phyloP scores from a whole-genome alignment of 257 asterid species.

The Solanum chiquidenum region DNA sequence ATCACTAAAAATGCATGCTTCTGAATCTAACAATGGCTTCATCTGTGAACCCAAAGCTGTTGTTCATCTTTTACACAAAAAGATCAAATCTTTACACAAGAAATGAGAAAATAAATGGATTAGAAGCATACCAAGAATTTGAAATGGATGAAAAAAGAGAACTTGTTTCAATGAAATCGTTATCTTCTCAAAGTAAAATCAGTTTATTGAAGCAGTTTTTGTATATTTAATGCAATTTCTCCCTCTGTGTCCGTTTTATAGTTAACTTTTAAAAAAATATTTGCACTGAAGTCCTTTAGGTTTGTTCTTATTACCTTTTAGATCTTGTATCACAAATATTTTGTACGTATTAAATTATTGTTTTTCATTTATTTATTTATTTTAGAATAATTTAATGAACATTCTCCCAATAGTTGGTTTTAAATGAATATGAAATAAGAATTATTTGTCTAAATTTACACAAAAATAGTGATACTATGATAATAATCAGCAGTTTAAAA shows the following conservation, averaged over 20 bases:
- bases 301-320: neutral
- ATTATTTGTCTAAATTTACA: too few relatives aligned
- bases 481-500: too few relatives aligned
- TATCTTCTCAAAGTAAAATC: neutral
- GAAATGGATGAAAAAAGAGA: neutral
- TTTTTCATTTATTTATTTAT: too few relatives aligned
- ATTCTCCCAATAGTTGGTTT: too few relatives aligned
- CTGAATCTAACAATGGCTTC: neutral
- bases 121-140: constrained; percentile 7
- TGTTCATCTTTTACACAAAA: neutral
- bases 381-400: too few relatives aligned
- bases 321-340: neutral
- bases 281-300: neutral
- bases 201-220: neutral
- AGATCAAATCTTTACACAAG: neutral
- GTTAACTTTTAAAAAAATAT: neutral
- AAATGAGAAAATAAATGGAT: neutral
- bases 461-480: too few relatives aligned
- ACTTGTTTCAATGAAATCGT: constrained; percentile 1
- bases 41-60: neutral
- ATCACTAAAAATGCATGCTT: neutral
- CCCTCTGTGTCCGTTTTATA: neutral
- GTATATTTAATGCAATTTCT: neutral
- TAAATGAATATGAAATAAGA: too few relatives aligned
- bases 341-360: too few relatives aligned